phyloP scores from a whole-genome alignment of 192 early-diverging fungal species.

The Gamsiella multidivaricata region DNA sequence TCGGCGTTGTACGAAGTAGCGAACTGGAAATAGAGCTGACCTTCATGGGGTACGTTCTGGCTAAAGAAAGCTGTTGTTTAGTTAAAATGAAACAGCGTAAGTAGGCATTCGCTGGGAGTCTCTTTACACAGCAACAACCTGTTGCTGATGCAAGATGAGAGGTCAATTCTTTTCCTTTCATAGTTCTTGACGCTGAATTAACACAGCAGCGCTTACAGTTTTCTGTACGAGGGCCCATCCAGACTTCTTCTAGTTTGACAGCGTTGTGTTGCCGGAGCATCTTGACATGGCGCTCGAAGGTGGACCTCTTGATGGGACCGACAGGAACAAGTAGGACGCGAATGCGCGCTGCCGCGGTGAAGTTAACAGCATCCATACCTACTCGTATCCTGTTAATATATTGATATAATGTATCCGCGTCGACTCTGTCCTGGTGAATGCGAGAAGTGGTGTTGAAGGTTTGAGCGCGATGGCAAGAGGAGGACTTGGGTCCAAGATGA shows the following conservation, averaged over 20 bases:
- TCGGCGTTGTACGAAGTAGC: conserved; percentile 74
- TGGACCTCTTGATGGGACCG: conserved; percentile 67
- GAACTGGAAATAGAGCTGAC: conserved; percentile 78
- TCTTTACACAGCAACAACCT: no score
- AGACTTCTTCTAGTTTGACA: conserved; percentile 75
- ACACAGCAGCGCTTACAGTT: conserved; percentile 49
- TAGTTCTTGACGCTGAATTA: no score
- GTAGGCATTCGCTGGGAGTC: no score
- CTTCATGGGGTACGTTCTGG: conserved; percentile 69
- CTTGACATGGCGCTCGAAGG: conserved; percentile 75
- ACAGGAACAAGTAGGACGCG: conserved; percentile 80
- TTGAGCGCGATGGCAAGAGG: no score
- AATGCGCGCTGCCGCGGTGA: conserved; percentile 65
- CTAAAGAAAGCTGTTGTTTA: conserved; percentile 63
- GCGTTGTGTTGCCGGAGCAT: conserved; percentile 71
- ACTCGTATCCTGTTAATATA: background rate
- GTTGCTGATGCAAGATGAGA: no score
- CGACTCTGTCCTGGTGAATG: no score
- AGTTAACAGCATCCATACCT: conserved; percentile 59
- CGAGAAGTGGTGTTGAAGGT: no score
- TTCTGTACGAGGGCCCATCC: conserved; percentile 66
- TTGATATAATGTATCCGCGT: no score
- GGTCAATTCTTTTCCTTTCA: no score
- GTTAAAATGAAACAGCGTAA: background rate
- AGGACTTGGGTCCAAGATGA: no score